Conservation (phyloP, 176 grass and related monocot genomes). For the Oryza rufipogon region DNA sequence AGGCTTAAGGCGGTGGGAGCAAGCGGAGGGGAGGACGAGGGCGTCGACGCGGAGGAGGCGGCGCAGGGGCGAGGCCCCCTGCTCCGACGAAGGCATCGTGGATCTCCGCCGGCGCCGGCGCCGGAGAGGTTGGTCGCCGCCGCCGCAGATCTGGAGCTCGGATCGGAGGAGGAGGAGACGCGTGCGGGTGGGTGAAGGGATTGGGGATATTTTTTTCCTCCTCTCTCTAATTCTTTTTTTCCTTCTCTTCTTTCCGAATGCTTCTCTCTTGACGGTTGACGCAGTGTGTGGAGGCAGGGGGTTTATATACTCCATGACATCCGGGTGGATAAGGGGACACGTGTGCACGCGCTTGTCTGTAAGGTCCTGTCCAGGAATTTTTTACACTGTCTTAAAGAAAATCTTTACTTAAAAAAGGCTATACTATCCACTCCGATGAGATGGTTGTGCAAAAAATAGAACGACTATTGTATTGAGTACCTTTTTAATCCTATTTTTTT, state of each 20-base stretch:
- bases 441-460: no score
- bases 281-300: neutral
- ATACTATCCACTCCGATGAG: no score
- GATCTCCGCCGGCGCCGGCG: conserved; percentile 32
- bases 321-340: conserved; percentile 49
- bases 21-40: conserved; percentile 40
- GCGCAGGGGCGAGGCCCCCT: conserved; percentile 39
- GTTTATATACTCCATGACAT: neutral
- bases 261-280: neutral
- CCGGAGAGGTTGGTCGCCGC: conserved; percentile 10
- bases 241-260: neutral
- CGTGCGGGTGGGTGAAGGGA: neutral
- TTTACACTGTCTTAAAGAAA: neutral
- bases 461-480: no score
- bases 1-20: conserved; percentile 67
- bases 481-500: no score
- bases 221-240: neutral
- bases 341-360: conserved; percentile 11
- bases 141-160: conserved; percentile 41
- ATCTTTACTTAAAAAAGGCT: neutral
- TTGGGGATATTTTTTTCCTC: neutral
- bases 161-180: neutral
- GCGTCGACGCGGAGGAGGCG: conserved; percentile 28
- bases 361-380: neutral
- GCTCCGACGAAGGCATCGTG: conserved; percentile 51